Base-by-base conservation (phyloP, 2,329 filamentous ascomycete species). In the Colletotrichum graminicola region DNA sequence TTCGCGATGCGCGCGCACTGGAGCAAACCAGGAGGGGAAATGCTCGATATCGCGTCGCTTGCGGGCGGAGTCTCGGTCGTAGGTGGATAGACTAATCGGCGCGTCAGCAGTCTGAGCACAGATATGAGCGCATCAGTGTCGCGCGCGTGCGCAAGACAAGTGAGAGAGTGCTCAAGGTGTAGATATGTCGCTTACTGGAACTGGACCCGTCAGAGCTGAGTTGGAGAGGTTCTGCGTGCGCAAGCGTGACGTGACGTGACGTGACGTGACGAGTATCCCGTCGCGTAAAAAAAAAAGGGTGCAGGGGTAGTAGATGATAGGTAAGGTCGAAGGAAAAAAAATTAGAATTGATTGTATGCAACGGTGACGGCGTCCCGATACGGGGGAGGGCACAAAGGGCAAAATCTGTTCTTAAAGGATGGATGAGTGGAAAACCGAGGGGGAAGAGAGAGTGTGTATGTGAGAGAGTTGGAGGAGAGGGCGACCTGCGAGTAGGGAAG, bases 61-160 rank as follows among this genome's bases (percentile, higher is more conserved):
- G 23, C 23, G 16, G 39, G 39, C n/a, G 32, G 39, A 34, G 23
- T 11, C 52, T 71, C 43, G 45, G 41, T 71, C 23, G 59, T 29
- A 39, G 54, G 32, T 16, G 21, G n/a, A 51, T 55, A 49, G 47
- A 70, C 67, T 70, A 66, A n/a, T 60, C 23, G 55, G 49, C 68
- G 68, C 68, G 68, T 71, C 54, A 71, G 68, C 59, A 68, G 68
- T 68, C 59, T 68, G 45, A 63, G 45, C 45, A 54, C 11, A 29
- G 62, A 65, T 60, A 54, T 68, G 45, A 59, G 45, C 59, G 51
- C 16, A 45, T 16, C 39, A 26, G 36, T 32, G 36, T 32, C 52
- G 59, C 47, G 34, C 64, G 65, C 36, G 11, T 47, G 57, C 54
- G 32, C 34, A 67, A 55, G 43, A 56, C 18, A 29, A 54, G 47